Conservation (phyloP, 2,329 filamentous ascomycete genomes). For the Verticillium klebahnii region DNA sequence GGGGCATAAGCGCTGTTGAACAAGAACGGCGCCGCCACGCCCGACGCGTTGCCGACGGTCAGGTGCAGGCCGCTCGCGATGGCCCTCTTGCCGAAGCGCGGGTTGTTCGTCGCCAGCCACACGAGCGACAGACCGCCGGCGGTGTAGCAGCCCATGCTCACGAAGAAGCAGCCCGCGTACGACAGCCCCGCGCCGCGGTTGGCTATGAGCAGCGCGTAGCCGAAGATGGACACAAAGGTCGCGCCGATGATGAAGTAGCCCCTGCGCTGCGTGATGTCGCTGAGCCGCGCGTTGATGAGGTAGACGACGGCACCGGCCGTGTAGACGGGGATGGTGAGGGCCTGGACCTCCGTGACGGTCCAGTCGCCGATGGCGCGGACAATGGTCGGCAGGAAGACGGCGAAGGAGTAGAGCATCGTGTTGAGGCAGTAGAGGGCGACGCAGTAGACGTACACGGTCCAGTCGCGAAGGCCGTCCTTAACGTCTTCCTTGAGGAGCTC, state of each 20-base stretch:
- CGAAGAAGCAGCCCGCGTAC: constrained; percentile 57
- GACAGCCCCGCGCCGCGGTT: constrained; percentile 49
- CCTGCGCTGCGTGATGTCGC: constrained; percentile 53
- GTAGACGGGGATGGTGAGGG: constrained; percentile 66
- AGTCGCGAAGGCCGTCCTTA: constrained; percentile 53
- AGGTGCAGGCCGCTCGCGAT: constrained; percentile 58
- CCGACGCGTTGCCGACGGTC: constrained; percentile 58
- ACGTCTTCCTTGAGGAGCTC: constrained; percentile 45
- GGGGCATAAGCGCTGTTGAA: constrained; percentile 29
- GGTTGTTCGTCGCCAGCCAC: constrained; percentile 50
- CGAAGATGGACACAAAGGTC: constrained; percentile 47
- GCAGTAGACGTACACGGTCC: constrained; percentile 61
- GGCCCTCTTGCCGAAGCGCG: constrained; percentile 60
- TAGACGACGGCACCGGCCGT: constrained; percentile 58
- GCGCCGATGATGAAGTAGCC: constrained; percentile 47
- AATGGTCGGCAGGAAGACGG: constrained; percentile 62
- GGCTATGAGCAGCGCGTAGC: constrained; percentile 56
- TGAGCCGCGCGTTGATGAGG: constrained; percentile 50
- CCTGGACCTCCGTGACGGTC: constrained; percentile 53
- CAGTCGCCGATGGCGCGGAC: constrained; percentile 57
- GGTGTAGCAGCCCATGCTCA: constrained; percentile 43
- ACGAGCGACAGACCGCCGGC: constrained; percentile 28
- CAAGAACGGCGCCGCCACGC: constrained; percentile 59
- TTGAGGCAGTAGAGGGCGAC: constrained; percentile 57
- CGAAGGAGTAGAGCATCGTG: constrained; percentile 64